A percentile compares a stretch with the other conserved stretches of the same genome.
phyloP scores from a whole-genome alignment of 2,329 filamentous ascomycete genomes.

The Sarocladium oryzae region DNA sequence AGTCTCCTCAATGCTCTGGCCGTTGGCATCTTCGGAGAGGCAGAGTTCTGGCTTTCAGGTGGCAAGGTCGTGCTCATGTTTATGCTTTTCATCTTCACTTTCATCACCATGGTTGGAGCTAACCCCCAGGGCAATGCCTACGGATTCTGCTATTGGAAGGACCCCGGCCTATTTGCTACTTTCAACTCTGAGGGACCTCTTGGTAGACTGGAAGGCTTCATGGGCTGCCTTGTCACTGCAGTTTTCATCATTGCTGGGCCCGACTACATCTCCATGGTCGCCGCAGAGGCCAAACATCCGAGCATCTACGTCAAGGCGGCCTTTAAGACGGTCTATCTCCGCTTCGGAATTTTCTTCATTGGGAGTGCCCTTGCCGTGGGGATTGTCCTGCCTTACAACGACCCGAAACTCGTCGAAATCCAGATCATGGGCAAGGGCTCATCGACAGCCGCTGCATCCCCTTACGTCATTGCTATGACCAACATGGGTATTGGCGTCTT shows the following conservation, averaged over 20 bases:
- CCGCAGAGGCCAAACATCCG: constrained; percentile 54
- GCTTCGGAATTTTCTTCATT: constrained; percentile 24
- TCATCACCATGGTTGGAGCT: constrained; percentile 56
- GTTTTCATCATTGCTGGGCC: constrained; percentile 50
- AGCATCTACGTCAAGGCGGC: constrained; percentile 43
- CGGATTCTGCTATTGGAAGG: constrained; percentile 62
- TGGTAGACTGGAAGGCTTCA: constrained; percentile 60
- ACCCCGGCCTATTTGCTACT: constrained; percentile 47
- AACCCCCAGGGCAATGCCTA: constrained; percentile 49
- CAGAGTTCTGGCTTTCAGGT: constrained; percentile 39
- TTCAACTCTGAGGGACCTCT: constrained; percentile 51
- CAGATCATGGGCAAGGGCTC: constrained; percentile 22
- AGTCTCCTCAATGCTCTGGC: constrained; percentile 33
- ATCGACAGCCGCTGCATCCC: constrained; percentile 31
- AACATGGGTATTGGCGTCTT: constrained; percentile 45
- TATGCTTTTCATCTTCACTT: constrained; percentile 51
- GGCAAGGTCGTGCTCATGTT: constrained; percentile 53
- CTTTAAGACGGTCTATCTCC: constrained; percentile 20
- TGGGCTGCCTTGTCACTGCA: constrained; percentile 47
- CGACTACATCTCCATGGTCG: constrained; percentile 56
- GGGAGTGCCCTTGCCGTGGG: constrained; percentile 27
- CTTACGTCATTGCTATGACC: constrained; percentile 49
- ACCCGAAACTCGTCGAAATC: constrained; percentile 16
- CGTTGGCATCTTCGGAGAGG: constrained; percentile 35
- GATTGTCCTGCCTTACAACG: constrained; percentile 25